phyloP scores from a whole-genome alignment of 345 rosid species.

The Pseudoturritis turrita region DNA sequence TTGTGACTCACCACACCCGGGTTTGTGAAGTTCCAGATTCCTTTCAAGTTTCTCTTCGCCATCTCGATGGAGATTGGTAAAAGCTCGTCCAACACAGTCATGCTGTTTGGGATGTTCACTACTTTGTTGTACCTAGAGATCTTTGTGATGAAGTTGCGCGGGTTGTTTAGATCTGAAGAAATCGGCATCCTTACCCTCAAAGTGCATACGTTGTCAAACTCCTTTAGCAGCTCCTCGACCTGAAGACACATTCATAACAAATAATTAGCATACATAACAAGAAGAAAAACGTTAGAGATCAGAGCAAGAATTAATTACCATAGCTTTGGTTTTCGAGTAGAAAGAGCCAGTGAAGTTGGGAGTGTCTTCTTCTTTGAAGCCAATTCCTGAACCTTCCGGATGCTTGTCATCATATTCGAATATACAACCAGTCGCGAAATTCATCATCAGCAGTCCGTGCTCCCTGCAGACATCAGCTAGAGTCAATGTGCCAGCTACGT shows the following conservation, averaged over 20 bases:
- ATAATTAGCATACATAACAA: background rate
- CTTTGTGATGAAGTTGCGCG: conserved; percentile 71
- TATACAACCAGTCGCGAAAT: conserved; percentile 80
- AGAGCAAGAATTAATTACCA: conserved; percentile 37
- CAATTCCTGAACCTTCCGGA: conserved; percentile 57
- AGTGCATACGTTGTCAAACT: conserved; percentile 69
- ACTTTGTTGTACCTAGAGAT: conserved; percentile 67
- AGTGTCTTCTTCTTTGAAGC: conserved; percentile 65
- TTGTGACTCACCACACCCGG: conserved; percentile 79
- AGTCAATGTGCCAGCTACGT: conserved; percentile 70
- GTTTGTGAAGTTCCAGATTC: conserved; percentile 81
- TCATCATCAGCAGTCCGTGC: conserved; percentile 55
- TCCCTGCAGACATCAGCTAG: conserved; percentile 79
- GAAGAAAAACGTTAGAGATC: background rate
- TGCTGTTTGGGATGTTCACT: conserved; percentile 77
- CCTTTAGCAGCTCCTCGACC: conserved; percentile 72
- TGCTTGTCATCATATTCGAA: conserved; percentile 65
- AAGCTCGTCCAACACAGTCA: conserved; percentile 74
- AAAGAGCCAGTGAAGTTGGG: conserved; percentile 75
- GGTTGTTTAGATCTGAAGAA: conserved; percentile 70
- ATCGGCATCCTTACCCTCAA: conserved; percentile 74
- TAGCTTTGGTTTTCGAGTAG: conserved; percentile 82
- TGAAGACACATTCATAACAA: conserved; percentile 21
- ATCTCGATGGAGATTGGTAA: conserved; percentile 71
- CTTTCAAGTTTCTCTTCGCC: conserved; percentile 69